Evolutionary conservation across 805 yeast genomes (phyloP).

Genomic region (Blastobotrys americana): DNA sequence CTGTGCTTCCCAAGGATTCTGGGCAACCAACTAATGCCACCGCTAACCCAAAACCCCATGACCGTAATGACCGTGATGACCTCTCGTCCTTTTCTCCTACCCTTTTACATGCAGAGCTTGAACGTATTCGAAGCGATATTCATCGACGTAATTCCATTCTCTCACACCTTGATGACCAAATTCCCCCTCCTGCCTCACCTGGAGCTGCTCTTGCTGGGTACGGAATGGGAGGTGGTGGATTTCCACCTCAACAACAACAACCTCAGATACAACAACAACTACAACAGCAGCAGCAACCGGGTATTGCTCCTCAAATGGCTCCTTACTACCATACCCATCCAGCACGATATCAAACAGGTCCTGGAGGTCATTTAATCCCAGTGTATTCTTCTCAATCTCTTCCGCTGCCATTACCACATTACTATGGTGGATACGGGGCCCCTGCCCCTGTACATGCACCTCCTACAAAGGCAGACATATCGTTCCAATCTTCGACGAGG

Average conservation of each 20-base stretch:
- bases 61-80: constrained; percentile 3
- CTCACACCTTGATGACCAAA: not conserved
- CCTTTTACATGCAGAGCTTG: not conserved
- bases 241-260: constrained; percentile 6
- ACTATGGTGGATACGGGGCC: not conserved
- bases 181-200: too few species aligned
- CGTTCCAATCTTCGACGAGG: constrained; percentile 4
- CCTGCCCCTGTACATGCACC: constrained; percentile 1
- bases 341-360: constrained; percentile 8
- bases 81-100: not conserved
- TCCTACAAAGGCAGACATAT: constrained; percentile 4
- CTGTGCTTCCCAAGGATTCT: not conserved
- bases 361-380: constrained; percentile 8
- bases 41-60: not conserved
- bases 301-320: constrained; percentile 5
- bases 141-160: not conserved
- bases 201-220: not conserved
- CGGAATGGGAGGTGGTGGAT: not conserved
- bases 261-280: constrained; percentile 1
- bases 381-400: constrained; percentile 5
- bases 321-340: constrained; percentile 7
- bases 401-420: not conserved
- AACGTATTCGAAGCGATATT: not conserved
- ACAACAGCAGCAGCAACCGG: not conserved
- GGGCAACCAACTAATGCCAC: constrained; percentile 2